These are phyloP conservation scores for Grigorovia humatica DNA, from an alignment of 805 yeast species.

Conservation along the genomic window DNA sequence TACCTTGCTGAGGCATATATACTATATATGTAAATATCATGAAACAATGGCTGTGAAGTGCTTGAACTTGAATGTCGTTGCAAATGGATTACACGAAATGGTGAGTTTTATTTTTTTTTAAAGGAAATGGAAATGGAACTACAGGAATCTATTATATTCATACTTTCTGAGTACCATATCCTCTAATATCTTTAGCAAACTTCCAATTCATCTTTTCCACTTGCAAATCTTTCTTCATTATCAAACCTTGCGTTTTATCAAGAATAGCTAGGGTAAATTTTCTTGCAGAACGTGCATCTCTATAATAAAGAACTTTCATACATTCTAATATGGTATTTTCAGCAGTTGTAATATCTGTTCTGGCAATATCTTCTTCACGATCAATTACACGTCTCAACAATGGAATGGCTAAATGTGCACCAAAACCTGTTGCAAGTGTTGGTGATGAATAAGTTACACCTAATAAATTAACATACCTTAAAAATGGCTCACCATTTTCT, in stretches of 20 bases:
- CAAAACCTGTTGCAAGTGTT: conserved; percentile 91
- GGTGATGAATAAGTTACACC: conserved; percentile 89
- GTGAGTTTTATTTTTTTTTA: not conserved
- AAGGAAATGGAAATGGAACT: not conserved
- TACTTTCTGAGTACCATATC: conserved; percentile 71
- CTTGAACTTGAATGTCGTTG: not conserved
- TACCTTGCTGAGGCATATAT: not conserved
- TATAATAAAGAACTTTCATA: conserved; percentile 88
- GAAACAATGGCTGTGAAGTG: not conserved
- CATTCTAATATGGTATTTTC: conserved; percentile 66
- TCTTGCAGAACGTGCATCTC: conserved; percentile 92
- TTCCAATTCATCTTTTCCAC: conserved; percentile 79
- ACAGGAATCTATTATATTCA: conserved; percentile 7
- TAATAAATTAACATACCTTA: conserved; percentile 78
- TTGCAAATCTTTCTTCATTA: conserved; percentile 53
- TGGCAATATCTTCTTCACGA: conserved; percentile 61
- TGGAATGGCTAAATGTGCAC: conserved; percentile 90
- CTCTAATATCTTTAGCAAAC: conserved; percentile 78
- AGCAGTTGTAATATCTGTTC: conserved; percentile 66
- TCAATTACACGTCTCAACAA: conserved; percentile 77
- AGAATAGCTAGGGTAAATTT: conserved; percentile 73
- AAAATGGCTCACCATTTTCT: conserved; percentile 58
- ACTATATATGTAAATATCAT: not conserved
- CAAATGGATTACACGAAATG: not conserved
- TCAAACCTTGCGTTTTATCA: conserved; percentile 50